Conservation (phyloP, 805 yeast species). For the Ogataea pignaliae region DNA sequence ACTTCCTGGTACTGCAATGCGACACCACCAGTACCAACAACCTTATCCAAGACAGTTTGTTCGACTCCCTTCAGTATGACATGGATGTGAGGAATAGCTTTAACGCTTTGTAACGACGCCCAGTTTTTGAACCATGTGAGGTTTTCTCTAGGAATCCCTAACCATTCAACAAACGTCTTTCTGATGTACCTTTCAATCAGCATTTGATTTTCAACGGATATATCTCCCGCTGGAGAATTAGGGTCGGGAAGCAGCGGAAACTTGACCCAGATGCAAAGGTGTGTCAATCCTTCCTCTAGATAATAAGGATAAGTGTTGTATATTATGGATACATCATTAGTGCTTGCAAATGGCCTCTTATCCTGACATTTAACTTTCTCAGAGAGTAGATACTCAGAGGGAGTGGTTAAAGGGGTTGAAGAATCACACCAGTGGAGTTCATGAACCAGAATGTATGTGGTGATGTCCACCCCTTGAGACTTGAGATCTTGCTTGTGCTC, state of each 20-base stretch:
- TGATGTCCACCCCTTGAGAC: constrained; percentile 35
- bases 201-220: constrained; percentile 36
- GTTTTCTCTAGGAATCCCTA: constrained; percentile 36
- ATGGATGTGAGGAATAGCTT: constrained; percentile 66
- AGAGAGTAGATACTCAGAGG: constrained; percentile 6
- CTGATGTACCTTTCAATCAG: constrained; percentile 42
- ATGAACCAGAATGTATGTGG: constrained; percentile 41
- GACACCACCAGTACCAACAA: constrained; percentile 20
- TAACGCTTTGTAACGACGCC: constrained; percentile 63
- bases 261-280: constrained; percentile 67
- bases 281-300: constrained; percentile 46
- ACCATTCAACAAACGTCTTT: constrained; percentile 42
- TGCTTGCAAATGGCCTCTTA: constrained; percentile 36
- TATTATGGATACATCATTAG: constrained; percentile 41
- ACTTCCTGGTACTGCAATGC: constrained; percentile 6
- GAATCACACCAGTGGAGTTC: constrained; percentile 47
- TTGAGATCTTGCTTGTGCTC: constrained; percentile 39
- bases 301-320: constrained; percentile 65
- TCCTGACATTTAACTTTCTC: constrained; percentile 27
- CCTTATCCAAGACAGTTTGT: constrained; percentile 18
- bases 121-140: constrained; percentile 69
- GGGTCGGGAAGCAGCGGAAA: constrained; percentile 49
- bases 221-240: constrained; percentile 44
- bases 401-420: constrained; percentile 13
- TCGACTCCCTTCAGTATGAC: constrained; percentile 44